phyloP scores from a whole-genome alignment of 2,329 filamentous ascomycete species.

The Cladosporium sphaerospermum region DNA sequence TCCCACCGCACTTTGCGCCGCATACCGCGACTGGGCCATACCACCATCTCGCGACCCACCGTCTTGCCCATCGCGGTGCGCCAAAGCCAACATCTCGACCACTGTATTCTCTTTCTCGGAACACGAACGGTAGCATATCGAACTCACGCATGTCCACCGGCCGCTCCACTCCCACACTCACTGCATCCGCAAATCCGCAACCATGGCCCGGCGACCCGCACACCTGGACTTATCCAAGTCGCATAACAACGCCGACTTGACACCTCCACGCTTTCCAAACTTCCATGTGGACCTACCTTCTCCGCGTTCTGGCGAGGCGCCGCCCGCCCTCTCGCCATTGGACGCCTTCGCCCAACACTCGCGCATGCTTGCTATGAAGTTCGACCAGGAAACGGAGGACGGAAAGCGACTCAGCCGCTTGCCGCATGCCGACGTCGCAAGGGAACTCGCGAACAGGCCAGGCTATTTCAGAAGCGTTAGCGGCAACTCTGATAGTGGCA shows the following conservation, averaged over 20 bases:
- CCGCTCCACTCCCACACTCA: not conserved
- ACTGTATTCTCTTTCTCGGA: too few relatives aligned
- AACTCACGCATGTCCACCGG: not conserved
- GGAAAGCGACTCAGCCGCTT: conserved; percentile 79
- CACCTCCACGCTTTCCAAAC: conserved; percentile 20
- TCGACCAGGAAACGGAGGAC: conserved; percentile 66
- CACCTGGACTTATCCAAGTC: conserved; percentile 15
- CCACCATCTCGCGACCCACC: too few relatives aligned
- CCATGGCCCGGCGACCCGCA: conserved; percentile 26
- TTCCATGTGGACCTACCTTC: conserved; percentile 38
- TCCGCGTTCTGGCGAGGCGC: conserved; percentile 53
- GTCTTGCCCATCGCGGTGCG: too few relatives aligned
- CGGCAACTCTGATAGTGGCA: conserved; percentile 46
- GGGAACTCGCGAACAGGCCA: conserved; percentile 70
- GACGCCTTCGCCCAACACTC: conserved; percentile 94
- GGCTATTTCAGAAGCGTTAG: conserved; percentile 73
- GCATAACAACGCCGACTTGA: conserved; percentile 17
- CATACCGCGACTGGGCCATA: not conserved
- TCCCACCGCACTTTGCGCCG: not conserved
- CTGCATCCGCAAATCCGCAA: conserved; percentile 7
- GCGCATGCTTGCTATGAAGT: conserved; percentile 75
- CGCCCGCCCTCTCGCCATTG: conserved; percentile 85
- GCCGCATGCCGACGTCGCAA: conserved; percentile 74
- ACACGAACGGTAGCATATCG: too few relatives aligned
- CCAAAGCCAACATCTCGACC: too few relatives aligned